A percentile compares a stretch with the other conserved stretches of the same genome.
Conservation (phyloP, 1,284 basidiomycete genomes). For the Exobasidium cylindrosporum region DNA sequence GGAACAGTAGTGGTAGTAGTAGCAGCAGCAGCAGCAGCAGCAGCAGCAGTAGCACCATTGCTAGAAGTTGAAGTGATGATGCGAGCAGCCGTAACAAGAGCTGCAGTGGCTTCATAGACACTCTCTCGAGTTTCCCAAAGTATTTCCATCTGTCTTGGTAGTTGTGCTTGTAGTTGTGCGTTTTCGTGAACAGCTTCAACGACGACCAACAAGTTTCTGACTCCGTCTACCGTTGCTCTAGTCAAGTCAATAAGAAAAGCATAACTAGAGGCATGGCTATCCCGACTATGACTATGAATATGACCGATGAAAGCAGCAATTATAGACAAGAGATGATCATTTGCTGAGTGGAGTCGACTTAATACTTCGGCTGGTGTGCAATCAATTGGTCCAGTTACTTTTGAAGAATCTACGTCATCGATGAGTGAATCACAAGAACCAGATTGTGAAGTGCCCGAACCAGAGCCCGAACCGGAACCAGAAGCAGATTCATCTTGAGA, state of each 20-base stretch:
- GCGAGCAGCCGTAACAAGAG: constrained; percentile 81
- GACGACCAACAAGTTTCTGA: constrained; percentile 83
- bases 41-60: constrained; percentile 68
- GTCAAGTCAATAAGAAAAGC: constrained; percentile 91
- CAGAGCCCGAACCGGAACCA: constrained; percentile 55
- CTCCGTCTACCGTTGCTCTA: constrained; percentile 85
- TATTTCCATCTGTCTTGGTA: constrained; percentile 36
- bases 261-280: constrained; percentile 78
- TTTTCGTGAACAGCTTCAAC: constrained; percentile 67
- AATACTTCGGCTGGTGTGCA: constrained; percentile 61
- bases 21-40: constrained; percentile 63
- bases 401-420: neutral
- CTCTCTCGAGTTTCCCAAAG: constrained; percentile 68
- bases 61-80: constrained; percentile 67
- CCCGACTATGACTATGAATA: constrained; percentile 83
- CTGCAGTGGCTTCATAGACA: constrained; percentile 78
- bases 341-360: constrained; percentile 61
- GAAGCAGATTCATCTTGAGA: neutral
- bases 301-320: constrained; percentile 97
- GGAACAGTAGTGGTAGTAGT: constrained; percentile 64
- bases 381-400: constrained; percentile 52
- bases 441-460: constrained; percentile 55
- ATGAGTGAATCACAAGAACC: constrained; percentile 7
- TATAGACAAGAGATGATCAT: constrained; percentile 72
- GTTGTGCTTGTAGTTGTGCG: constrained; percentile 24